Evolutionary conservation across 192 early-diverging fungal species (phyloP).

Genomic region (Coemansia aciculifera): DNA sequence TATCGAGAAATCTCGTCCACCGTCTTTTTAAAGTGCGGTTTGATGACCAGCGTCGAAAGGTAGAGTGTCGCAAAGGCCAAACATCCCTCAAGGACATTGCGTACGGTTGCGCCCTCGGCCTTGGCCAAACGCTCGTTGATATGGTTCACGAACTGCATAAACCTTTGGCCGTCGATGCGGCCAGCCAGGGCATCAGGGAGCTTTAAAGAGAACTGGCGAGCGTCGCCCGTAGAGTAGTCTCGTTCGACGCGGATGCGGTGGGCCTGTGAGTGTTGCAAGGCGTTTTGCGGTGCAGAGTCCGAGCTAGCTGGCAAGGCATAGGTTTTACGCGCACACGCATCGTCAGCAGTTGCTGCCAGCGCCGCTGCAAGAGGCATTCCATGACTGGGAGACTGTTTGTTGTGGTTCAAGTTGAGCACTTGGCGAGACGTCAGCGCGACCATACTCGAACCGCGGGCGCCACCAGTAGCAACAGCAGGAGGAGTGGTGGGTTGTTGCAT

Average conservation of each 20-base stretch:
- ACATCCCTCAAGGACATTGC: slow-evolving; percentile 53
- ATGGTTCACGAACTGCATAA: slow-evolving; percentile 43
- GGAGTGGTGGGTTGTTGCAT: neutral
- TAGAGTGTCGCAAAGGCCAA: slow-evolving; percentile 55
- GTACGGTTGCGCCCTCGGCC: slow-evolving; percentile 51
- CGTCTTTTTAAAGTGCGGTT: slow-evolving; percentile 38
- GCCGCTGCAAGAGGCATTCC: slow-evolving; percentile 3
- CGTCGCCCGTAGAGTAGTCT: slow-evolving; percentile 54
- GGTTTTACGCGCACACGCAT: slow-evolving; percentile 22
- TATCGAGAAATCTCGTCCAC: slow-evolving; percentile 36
- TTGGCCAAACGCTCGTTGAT: slow-evolving; percentile 48
- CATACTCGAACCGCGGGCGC: slow-evolving; percentile 16
- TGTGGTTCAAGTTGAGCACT: neutral
- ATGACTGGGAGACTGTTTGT: neutral
- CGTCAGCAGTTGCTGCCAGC: slow-evolving; percentile 6
- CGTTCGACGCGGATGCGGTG: slow-evolving; percentile 51
- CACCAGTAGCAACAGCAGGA: neutral
- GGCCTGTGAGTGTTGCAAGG: slow-evolving; percentile 19
- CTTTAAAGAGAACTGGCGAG: slow-evolving; percentile 37
- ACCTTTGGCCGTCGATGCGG: slow-evolving; percentile 44
- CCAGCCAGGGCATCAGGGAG: slow-evolving; percentile 47
- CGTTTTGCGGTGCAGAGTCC: slow-evolving; percentile 22
- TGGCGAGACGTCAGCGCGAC: slow-evolving; percentile 19
- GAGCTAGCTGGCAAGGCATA: slow-evolving; percentile 27
- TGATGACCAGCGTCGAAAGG: slow-evolving; percentile 52